Percentiles rank a stretch among this genome's conserved stretches.
Conservation (phyloP, 2,329 filamentous ascomycete species). For the Gaeumannomyces sp. region DNA sequence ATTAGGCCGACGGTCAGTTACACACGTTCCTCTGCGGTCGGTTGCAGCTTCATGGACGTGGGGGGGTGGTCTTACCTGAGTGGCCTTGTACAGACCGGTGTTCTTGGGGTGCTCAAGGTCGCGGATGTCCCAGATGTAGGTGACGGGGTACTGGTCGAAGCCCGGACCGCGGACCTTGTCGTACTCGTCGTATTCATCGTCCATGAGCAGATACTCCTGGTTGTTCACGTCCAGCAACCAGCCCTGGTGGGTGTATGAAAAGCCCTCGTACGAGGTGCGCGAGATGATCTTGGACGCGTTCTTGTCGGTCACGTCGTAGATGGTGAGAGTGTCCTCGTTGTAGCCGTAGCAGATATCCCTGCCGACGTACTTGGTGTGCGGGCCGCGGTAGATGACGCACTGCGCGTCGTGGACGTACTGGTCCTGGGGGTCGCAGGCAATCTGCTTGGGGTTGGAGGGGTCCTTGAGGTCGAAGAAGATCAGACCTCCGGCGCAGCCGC, state of each 20-base stretch:
- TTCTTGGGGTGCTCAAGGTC: conserved; percentile 34
- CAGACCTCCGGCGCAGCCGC: conserved; percentile 22
- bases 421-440: conserved; percentile 48
- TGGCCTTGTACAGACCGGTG: conserved; percentile 33
- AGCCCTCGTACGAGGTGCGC: conserved; percentile 48
- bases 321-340: conserved; percentile 46
- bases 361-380: conserved; percentile 39
- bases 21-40: not conserved
- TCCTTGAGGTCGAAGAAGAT: conserved; percentile 54
- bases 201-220: conserved; percentile 39
- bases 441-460: conserved; percentile 43
- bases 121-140: conserved; percentile 43
- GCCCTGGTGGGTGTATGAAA: conserved; percentile 52
- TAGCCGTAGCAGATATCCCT: conserved; percentile 51
- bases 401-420: conserved; percentile 58
- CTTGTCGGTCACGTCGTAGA: conserved; percentile 48
- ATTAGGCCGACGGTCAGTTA: not conserved
- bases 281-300: conserved; percentile 40
- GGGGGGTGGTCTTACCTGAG: conserved; percentile 12
- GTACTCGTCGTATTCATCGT: conserved; percentile 47
- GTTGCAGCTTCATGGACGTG: conserved; percentile 11
- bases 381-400: conserved; percentile 48
- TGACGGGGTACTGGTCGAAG: conserved; percentile 32
- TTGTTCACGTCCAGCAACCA: conserved; percentile 40
- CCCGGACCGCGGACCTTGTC: conserved; percentile 23